Evolutionary conservation across 2,329 filamentous ascomycete genomes (phyloP).

Genomic region (Chaetothyriales sp.): DNA sequence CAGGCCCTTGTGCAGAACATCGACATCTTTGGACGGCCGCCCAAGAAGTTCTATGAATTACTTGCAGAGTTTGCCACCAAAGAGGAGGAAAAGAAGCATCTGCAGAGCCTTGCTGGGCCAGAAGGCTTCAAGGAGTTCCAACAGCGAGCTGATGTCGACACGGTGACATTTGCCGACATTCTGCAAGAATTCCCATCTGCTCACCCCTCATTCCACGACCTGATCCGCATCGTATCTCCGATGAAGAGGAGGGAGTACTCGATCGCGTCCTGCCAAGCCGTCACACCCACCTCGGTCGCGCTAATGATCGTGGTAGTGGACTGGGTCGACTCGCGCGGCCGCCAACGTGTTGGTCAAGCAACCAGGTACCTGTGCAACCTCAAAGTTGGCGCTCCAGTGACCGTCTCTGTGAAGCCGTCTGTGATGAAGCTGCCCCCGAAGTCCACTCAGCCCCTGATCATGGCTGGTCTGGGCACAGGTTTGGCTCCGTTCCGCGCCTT

Average conservation of each 20-base stretch:
- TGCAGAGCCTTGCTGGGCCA: slow-evolving; percentile 59
- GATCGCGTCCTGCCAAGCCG: slow-evolving; percentile 94
- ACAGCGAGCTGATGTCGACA: slow-evolving; percentile 78
- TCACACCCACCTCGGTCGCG: slow-evolving; percentile 74
- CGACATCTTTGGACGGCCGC: slow-evolving; percentile 90
- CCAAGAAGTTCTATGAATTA: slow-evolving; percentile 94
- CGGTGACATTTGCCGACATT: slow-evolving; percentile 77
- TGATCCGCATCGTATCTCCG: slow-evolving; percentile 71
- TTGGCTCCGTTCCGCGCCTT: slow-evolving; percentile 98
- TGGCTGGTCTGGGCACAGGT: slow-evolving; percentile 96
- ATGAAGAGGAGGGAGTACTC: slow-evolving; percentile 97
- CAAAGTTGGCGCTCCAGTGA: slow-evolving; percentile 60
- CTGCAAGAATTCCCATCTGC: slow-evolving; percentile 81
- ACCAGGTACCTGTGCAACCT: slow-evolving; percentile 76
- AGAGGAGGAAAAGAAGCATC: slow-evolving; percentile 63
- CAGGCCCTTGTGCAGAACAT: slow-evolving; percentile 84
- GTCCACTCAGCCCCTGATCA: slow-evolving; percentile 86
- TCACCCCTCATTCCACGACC: slow-evolving; percentile 73
- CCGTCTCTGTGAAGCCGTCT: slow-evolving; percentile 89
- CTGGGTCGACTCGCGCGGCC: slow-evolving; percentile 80
- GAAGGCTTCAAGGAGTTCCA: slow-evolving; percentile 86
- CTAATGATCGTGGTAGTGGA: slow-evolving; percentile 95
- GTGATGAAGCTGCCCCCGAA: slow-evolving; percentile 95
- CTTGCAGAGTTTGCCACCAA: slow-evolving; percentile 76
- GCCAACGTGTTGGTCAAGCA: slow-evolving; percentile 81